Evolutionary conservation across 2,329 filamentous ascomycete species (phyloP).

Genomic region (Microdochium nivale): DNA sequence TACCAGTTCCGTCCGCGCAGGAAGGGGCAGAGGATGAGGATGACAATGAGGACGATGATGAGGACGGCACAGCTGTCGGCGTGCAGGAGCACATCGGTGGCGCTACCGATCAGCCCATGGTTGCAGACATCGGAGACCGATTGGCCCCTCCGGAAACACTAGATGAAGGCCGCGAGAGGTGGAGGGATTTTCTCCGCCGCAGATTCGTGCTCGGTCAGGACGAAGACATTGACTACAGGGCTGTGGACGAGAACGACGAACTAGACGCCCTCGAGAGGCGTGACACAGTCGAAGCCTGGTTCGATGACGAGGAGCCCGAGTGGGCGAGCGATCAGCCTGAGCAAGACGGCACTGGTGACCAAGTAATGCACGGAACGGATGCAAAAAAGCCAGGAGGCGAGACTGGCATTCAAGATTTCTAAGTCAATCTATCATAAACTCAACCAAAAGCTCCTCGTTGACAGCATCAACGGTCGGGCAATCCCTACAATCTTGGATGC

Average conservation of each 20-base stretch:
- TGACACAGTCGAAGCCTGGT: conserved; percentile 67
- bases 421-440: conserved; percentile 2
- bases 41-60: neutral
- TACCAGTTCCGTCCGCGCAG: neutral
- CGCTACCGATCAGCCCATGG: neutral
- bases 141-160: conserved; percentile 33
- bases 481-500: no score
- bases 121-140: conserved; percentile 4
- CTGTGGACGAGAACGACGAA: conserved; percentile 63
- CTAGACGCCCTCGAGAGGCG: conserved; percentile 54
- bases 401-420: conserved; percentile 68
- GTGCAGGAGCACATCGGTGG: neutral
- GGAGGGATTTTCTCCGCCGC: conserved; percentile 63
- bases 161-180: conserved; percentile 59
- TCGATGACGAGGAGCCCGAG: conserved; percentile 67
- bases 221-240: conserved; percentile 67
- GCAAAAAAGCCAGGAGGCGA: conserved; percentile 38
- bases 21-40: no score
- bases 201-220: conserved; percentile 71
- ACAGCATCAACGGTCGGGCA: no score
- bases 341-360: conserved; percentile 22
- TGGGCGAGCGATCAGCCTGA: conserved; percentile 42
- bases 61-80: neutral
- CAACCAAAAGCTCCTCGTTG: neutral
- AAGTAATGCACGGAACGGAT: conserved; percentile 13